Percentiles rank a stretch among this genome's conserved stretches.
phyloP scores from a whole-genome alignment of 257 asterid species.

The Mentha longifolia region DNA sequence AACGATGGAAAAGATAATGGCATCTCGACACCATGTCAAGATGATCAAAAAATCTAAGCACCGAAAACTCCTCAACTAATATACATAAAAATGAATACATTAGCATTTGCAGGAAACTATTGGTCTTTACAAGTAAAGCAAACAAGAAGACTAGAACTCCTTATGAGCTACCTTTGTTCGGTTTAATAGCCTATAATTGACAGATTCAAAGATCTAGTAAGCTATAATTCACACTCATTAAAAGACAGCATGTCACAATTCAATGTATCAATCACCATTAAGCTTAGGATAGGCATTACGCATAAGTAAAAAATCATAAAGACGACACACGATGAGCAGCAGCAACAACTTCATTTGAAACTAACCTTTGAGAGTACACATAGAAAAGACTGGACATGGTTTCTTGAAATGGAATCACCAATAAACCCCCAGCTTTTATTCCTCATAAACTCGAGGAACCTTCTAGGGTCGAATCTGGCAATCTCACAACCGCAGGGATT shows the following conservation, averaged over 20 bases:
- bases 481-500: conserved; percentile 66
- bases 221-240: too few species aligned
- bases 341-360: neutral
- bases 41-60: too few species aligned
- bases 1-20: too few species aligned
- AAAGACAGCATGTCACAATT: too few species aligned
- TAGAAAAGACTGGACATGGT: conserved; percentile 80
- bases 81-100: too few species aligned
- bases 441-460: conserved; percentile 68
- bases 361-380: conserved; percentile 74
- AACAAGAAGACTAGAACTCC: conserved; percentile 5
- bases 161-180: neutral
- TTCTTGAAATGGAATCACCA: conserved; percentile 84
- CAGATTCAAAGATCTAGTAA: too few species aligned
- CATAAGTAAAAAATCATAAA: neutral
- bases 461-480: conserved; percentile 51
- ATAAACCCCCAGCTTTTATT: conserved; percentile 67
- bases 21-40: too few species aligned
- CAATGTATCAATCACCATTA: neutral
- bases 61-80: too few species aligned
- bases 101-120: too few species aligned
- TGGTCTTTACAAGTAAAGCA: neutral
- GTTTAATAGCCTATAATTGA: too few species aligned
- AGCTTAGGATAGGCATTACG: neutral
- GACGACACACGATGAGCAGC: neutral